Evolutionary conservation across 192 early-diverging fungal species (phyloP), one percentile per base, ranked within the genome.

Genomic region (Lobosporangium transversale): DNA sequence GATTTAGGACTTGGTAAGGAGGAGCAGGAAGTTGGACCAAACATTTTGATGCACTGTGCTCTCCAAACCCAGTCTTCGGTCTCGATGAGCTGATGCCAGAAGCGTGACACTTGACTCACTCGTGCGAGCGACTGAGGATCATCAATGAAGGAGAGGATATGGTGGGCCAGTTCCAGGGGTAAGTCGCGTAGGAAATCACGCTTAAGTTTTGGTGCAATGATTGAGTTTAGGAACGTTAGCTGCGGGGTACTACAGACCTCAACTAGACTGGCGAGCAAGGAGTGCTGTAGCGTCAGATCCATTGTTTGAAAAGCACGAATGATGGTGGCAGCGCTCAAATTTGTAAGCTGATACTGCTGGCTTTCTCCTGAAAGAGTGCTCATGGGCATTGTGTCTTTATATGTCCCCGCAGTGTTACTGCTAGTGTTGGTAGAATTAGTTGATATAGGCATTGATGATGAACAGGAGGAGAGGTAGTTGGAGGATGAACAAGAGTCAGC

Each of bases 131-230:
- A 86, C 53, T 87, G 76, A 36, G 86, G 88, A 56, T 95, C 83
- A 61, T 97, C 95, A 57, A 99, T 87, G 66, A 93, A 94, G 49
- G 86, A 84, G 26, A 99, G 87, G 64, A 98, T 90, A 58, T 94
- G 90, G 43, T 93, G 87, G 15, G 89, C 79, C 27, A 92, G 84
- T 59, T 95, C 91, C 21, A 84, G 56, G n/a, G 93, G 93, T 58
- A 95, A 71, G 20, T 89, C 87, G 52, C 86, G 90, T 17, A 99
- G 56, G 79, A 97, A 97, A 81, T 99, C 96, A 66, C 94, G 87
- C 65, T 96, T 94, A 47, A 98, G 85, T 21, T 80, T 78, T 42
- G 86, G 86, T 1, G 86, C 81, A 64, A 88, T 88, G 20, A 80
- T 66, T 47, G 73, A 79, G 45, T 76, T 73, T 2, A 88, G 62